Evolutionary conservation across 495 filamentous ascomycete genomes (phyloP).

Genomic region (Podospora bellae-mahoneyi): DNA sequence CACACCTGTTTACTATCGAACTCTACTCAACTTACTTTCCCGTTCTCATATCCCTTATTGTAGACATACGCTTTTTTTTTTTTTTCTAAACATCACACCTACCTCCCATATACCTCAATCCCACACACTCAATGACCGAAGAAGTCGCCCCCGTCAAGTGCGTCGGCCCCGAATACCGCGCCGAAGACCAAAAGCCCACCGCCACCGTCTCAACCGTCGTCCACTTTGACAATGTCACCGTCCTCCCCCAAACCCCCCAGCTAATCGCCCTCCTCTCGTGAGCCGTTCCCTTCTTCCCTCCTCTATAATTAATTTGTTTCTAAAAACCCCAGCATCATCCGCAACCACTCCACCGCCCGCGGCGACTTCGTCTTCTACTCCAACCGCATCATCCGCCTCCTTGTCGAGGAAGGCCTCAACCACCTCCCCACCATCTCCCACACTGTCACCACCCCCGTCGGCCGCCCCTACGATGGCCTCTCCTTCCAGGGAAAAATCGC

Average conservation of each 20-base stretch:
- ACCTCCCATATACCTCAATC: no score
- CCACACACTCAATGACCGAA: constrained; percentile 19
- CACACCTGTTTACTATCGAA: neutral
- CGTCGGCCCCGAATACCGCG: constrained; percentile 75
- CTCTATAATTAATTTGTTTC: neutral
- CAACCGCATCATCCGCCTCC: constrained; percentile 95
- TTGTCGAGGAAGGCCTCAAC: constrained; percentile 96
- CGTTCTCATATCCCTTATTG: no score
- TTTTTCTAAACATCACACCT: no score
- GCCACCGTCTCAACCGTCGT: constrained; percentile 86
- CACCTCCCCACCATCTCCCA: constrained; percentile 89
- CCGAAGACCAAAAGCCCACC: constrained; percentile 74
- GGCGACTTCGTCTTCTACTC: constrained; percentile 99
- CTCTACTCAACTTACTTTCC: neutral
- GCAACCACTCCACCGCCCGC: constrained; percentile 80
- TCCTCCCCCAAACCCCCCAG: constrained; percentile 90
- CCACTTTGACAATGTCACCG: constrained; percentile 80
- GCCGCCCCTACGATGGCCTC: constrained; percentile 82
- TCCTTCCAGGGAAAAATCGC: constrained; percentile 98
- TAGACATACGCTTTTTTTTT: no score
- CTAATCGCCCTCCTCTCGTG: constrained; percentile 96
- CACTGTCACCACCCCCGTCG: constrained; percentile 85
- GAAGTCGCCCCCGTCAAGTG: constrained; percentile 59
- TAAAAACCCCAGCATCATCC: constrained; percentile 70
- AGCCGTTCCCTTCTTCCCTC: constrained; percentile 39